These are phyloP conservation scores for Microascus cirrosus DNA, from an alignment of 2,329 filamentous ascomycete species.

Conservation along the genomic window DNA sequence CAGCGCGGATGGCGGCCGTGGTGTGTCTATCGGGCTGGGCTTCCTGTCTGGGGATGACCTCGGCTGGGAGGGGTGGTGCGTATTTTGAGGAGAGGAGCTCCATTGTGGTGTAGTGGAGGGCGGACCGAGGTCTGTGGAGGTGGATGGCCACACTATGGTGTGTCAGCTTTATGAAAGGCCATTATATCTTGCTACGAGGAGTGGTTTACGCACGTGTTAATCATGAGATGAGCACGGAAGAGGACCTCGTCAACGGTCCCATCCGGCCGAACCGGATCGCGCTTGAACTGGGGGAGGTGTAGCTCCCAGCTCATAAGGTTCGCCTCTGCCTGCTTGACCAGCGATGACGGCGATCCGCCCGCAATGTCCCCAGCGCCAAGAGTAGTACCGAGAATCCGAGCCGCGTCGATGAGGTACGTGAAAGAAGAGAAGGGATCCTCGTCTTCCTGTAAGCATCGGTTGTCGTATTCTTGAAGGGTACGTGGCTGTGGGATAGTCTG, in stretches of 20 bases:
- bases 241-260: constrained; percentile 78
- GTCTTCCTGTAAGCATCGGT: constrained; percentile 58
- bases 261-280: constrained; percentile 55
- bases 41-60: constrained; percentile 7
- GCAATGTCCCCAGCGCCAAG: constrained; percentile 41
- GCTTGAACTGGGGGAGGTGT: constrained; percentile 64
- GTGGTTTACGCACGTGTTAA: constrained; percentile 31
- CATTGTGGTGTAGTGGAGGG: constrained; percentile 10
- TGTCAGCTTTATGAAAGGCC: not conserved
- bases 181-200: not conserved
- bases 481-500: constrained; percentile 47
- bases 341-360: constrained; percentile 36
- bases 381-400: constrained; percentile 67
- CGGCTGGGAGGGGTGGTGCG: constrained; percentile 9
- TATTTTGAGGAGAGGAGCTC: constrained; percentile 11
- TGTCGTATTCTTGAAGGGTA: constrained; percentile 67
- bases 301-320: constrained; percentile 64
- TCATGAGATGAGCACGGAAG: constrained; percentile 82
- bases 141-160: constrained; percentile 7
- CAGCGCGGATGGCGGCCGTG: constrained; percentile 8
- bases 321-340: constrained; percentile 40
- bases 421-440: constrained; percentile 70
- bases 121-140: constrained; percentile 9
- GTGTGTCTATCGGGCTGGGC: constrained; percentile 8
- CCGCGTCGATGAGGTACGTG: constrained; percentile 71